Conservation (phyloP, 176 grass and related monocot species). For the Musa schizocarpa region DNA sequence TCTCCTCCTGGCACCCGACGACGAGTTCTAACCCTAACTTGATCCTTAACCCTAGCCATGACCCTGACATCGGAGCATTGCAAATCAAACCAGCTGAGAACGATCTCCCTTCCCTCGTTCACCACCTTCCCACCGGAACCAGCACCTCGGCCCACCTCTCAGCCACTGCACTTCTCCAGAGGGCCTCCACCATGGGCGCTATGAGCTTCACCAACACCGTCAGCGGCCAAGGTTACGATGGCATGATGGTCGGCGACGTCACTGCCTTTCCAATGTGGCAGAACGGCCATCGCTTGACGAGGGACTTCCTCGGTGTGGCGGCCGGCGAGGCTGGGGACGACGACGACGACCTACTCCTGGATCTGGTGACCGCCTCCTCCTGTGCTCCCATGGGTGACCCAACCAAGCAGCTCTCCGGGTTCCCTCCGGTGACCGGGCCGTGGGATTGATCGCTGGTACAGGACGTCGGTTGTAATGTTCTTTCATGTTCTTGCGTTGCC, state of each 20-base stretch:
- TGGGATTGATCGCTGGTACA: neutral
- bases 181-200: slow-evolving; percentile 21
- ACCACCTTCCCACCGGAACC: slow-evolving; percentile 9
- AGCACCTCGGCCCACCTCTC: slow-evolving; percentile 16
- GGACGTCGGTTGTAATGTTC: too few relatives aligned
- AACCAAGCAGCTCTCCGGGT: neutral
- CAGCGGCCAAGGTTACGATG: neutral
- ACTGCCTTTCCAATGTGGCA: slow-evolving; percentile 28
- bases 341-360: neutral
- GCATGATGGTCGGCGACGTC: neutral
- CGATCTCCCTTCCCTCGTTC: slow-evolving; percentile 11
- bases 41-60: slow-evolving; percentile 25
- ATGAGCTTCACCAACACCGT: slow-evolving; percentile 2
- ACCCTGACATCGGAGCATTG: neutral
- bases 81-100: slow-evolving; percentile 19
- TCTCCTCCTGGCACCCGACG: slow-evolving; percentile 14
- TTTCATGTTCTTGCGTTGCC: too few relatives aligned
- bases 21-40: slow-evolving; percentile 20
- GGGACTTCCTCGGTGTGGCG: slow-evolving; percentile 58
- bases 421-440: neutral
- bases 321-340: slow-evolving; percentile 9
- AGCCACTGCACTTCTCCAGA: slow-evolving; percentile 22
- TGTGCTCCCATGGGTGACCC: neutral
- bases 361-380: slow-evolving; percentile 5
- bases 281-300: slow-evolving; percentile 33